Conservation (phyloP, 2,329 filamentous ascomycete genomes). For the Daldinia sp. region DNA sequence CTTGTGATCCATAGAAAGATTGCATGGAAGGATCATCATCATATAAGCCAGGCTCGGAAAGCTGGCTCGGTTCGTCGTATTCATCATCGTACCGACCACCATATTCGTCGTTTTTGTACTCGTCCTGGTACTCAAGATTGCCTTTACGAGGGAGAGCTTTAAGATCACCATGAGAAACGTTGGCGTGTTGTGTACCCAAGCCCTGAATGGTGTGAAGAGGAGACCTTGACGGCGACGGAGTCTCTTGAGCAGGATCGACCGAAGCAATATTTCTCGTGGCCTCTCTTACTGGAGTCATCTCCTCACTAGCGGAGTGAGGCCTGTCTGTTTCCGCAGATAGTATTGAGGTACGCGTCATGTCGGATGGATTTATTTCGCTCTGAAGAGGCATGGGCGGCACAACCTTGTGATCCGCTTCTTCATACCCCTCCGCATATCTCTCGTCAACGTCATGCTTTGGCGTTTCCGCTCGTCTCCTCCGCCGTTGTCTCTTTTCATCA, state of each 20-base stretch:
- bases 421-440: slow-evolving; percentile 63
- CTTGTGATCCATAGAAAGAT: slow-evolving; percentile 69
- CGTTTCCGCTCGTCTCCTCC: slow-evolving; percentile 65
- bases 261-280: slow-evolving; percentile 72
- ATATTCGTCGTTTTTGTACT: slow-evolving; percentile 62
- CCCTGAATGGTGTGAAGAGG: slow-evolving; percentile 66
- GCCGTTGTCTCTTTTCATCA: slow-evolving; percentile 64
- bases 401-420: slow-evolving; percentile 67
- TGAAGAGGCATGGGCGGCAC: slow-evolving; percentile 86
- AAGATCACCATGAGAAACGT: slow-evolving; percentile 70
- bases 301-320: slow-evolving; percentile 75
- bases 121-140: slow-evolving; percentile 57
- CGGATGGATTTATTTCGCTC: slow-evolving; percentile 87
- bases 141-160: slow-evolving; percentile 65
- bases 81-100: slow-evolving; percentile 60
- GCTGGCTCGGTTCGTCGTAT: slow-evolving; percentile 59
- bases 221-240: slow-evolving; percentile 71
- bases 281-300: slow-evolving; percentile 71
- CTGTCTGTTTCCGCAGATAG: slow-evolving; percentile 83
- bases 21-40: slow-evolving; percentile 58
- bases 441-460: slow-evolving; percentile 62
- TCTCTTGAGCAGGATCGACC: slow-evolving; percentile 64
- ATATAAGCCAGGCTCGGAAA: slow-evolving; percentile 52
- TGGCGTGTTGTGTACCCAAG: slow-evolving; percentile 76
- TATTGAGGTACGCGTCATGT: slow-evolving; percentile 88